A percentile compares a stretch with the other conserved stretches of the same genome.
Evolutionary conservation across 2,329 filamentous ascomycete species (phyloP).

Genomic region (Microcyclospora tardicrescens): DNA sequence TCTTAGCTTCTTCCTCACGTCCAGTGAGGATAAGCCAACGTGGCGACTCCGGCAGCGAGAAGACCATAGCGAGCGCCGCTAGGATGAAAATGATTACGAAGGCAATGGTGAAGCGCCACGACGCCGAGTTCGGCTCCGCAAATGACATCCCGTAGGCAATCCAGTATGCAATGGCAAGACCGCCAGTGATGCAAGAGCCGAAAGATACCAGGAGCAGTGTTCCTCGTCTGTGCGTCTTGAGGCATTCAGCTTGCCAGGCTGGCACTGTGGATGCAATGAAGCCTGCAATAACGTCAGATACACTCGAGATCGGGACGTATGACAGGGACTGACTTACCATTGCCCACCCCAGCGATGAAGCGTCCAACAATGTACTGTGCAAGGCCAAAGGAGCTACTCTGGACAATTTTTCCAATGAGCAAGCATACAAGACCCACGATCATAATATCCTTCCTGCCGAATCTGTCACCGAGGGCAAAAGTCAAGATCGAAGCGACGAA

Average conservation of each 20-base stretch:
- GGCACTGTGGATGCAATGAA: conserved; percentile 32
- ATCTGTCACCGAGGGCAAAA: conserved; percentile 41
- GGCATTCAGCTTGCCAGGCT: conserved; percentile 36
- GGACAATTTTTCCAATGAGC: conserved; percentile 46
- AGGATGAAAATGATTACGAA: conserved; percentile 32
- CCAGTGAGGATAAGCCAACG: conserved; percentile 43
- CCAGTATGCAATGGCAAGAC: no score
- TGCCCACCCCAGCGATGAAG: conserved; percentile 37
- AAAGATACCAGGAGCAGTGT: no score
- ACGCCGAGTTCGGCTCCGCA: conserved; percentile 14
- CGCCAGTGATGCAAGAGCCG: no score
- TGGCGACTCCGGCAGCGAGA: conserved; percentile 27
- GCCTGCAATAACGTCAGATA: background rate
- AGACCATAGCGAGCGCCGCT: conserved; percentile 18
- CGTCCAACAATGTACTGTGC: conserved; percentile 35
- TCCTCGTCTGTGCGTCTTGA: conserved; percentile 35
- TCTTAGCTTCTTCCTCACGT: conserved; percentile 37
- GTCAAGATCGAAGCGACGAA: conserved; percentile 31
- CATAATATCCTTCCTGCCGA: conserved; percentile 44
- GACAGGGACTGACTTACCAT: conserved; percentile 13
- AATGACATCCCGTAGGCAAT: conserved; percentile 26
- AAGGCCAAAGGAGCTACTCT: conserved; percentile 38
- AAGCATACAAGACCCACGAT: conserved; percentile 46
- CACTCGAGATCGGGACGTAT: background rate
- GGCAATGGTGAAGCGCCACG: conserved; percentile 31